These are phyloP conservation scores for Trichoderma sp. DNA, from an alignment of 2,329 filamentous ascomycete genomes.

Conservation along the genomic window DNA sequence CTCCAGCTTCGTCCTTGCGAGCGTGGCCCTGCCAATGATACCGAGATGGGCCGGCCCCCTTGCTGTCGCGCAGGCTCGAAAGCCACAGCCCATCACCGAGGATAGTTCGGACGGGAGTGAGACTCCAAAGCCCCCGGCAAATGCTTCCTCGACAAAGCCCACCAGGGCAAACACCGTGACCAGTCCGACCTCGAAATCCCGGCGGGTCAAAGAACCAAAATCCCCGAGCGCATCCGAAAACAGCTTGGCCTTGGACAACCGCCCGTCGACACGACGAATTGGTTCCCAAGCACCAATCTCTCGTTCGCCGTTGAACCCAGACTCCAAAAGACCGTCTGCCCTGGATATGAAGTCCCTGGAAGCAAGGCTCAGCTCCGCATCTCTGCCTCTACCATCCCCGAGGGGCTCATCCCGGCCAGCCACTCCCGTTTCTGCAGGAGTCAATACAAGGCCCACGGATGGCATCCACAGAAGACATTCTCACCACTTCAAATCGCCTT, in stretches of 20 bases:
- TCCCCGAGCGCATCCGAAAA: constrained; percentile 45
- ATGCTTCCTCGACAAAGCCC: constrained; percentile 62
- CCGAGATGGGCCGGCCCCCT: constrained; percentile 77
- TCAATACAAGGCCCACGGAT: constrained; percentile 45
- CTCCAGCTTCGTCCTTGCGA: constrained; percentile 75
- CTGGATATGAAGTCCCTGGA: constrained; percentile 55
- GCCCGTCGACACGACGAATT: constrained; percentile 28
- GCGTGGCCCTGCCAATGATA: constrained; percentile 69
- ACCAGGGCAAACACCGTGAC: constrained; percentile 67
- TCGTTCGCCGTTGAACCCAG: constrained; percentile 27
- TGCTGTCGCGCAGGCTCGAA: constrained; percentile 76
- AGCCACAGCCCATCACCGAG: constrained; percentile 53
- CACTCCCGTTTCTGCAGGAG: constrained; percentile 56
- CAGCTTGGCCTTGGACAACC: constrained; percentile 30
- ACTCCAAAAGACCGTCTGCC: constrained; percentile 45
- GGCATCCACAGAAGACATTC: constrained; percentile 57
- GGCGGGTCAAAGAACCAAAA: constrained; percentile 45
- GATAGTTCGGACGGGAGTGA: constrained; percentile 36
- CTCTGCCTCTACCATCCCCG: constrained; percentile 61
- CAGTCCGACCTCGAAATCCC: constrained; percentile 47
- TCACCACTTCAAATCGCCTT: constrained; percentile 54
- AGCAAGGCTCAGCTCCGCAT: constrained; percentile 64
- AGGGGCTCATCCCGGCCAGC: constrained; percentile 50
- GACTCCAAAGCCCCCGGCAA: constrained; percentile 54
- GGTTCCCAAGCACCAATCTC: constrained; percentile 23